Base-by-base conservation (phyloP, 176 grass and related monocot genomes). In the Eragrostis nindensis region DNA sequence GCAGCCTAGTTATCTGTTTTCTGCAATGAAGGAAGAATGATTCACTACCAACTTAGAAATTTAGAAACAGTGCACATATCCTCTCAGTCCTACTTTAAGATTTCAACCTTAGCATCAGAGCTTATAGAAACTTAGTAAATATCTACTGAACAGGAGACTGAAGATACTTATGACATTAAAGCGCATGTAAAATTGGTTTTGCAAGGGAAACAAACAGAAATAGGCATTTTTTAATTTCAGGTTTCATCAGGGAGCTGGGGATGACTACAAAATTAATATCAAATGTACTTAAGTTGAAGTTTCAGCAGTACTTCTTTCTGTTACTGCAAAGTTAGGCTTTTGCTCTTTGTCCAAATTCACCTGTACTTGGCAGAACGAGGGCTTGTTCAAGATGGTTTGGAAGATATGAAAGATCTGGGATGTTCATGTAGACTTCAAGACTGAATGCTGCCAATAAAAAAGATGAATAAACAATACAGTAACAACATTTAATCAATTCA, bases 341-440 rank as follows among this genome's bases (percentile, higher is more conserved):
- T 75, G 38, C 1, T 22, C 44, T 15, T 71, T 62, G 32, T 8
- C 3, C 4, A 71, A 48, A 80, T 38, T 32, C 38, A 95, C 95
- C 95, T 87, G 92, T 95, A 95, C 75, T 95, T 95, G 55, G 88
- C 86, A 75, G 92, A 95, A 77, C 84, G 88, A 84, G 95, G 95
- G 83, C 95, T 76, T 98, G 86, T 85, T 91, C 92, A 86, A 98
- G 92, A 85, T 93, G 86, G 11, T 86, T 10, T 74, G 95, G 92
- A 71, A 95, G 76, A 82, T 93, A 95, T 26, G 90, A 95, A 39
- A 98, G 76, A 83, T 98, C 95, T 75, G 95, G 84, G 62, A 95
- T 92, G 84, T 98, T 92, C 32, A 86, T 98, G 70, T 98, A 98
- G 90, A 89, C 95, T 8, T 93, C 90, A 80, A 98, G 91, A 71